These are phyloP conservation scores for Chalciporus sp. DNA, from an alignment of 1,284 basidiomycete species.

Conservation along the genomic window DNA sequence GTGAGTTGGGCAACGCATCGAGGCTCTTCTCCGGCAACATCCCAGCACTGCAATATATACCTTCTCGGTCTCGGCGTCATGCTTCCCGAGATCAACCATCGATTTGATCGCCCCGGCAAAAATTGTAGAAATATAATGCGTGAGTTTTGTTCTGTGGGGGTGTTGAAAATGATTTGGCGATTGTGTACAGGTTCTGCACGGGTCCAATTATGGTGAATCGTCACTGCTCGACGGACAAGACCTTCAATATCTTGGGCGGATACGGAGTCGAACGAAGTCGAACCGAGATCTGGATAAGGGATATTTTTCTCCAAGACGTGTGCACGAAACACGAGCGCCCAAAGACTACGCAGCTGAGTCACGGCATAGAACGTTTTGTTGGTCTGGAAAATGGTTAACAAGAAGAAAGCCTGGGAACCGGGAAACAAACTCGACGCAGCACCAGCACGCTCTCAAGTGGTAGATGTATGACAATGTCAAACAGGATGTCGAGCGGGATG, in stretches of 20 bases:
- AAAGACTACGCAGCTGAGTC: constrained; percentile 51
- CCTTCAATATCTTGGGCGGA: constrained; percentile 46
- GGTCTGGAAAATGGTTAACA: constrained; percentile 40
- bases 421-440: constrained; percentile 23
- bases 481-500: constrained; percentile 25
- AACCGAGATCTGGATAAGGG: constrained; percentile 45
- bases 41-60: constrained; percentile 58
- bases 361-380: constrained; percentile 44
- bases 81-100: constrained; percentile 49
- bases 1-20: constrained; percentile 41
- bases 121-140: constrained; percentile 49
- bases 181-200: constrained; percentile 40
- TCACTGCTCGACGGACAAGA: constrained; percentile 40
- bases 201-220: constrained; percentile 51
- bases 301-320: constrained; percentile 46
- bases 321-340: constrained; percentile 47
- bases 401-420: fast-evolving
- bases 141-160: constrained; percentile 11
- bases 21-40: constrained; percentile 34
- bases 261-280: constrained; percentile 35
- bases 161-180: constrained; percentile 9
- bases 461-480: constrained; percentile 17
- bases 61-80: constrained; percentile 26
- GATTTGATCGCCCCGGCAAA: constrained; percentile 40
- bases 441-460: constrained; percentile 19